Conservation (phyloP, 805 yeast genomes). For the Lachancea fermentati region DNA sequence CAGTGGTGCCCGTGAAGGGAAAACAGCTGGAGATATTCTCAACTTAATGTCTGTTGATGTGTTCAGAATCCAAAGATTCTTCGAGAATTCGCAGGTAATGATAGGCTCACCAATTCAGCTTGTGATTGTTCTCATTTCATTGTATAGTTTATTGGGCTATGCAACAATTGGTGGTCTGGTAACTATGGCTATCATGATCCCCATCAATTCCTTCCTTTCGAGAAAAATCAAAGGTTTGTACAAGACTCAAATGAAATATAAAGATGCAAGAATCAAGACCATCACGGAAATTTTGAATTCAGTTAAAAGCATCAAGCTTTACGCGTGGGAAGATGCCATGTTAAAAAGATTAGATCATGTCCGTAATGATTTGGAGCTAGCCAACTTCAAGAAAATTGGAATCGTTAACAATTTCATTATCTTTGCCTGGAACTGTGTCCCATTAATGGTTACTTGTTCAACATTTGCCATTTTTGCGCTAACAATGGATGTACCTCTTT, state of each 20-base stretch:
- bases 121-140: constrained; percentile 46
- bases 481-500: constrained; percentile 43
- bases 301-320: constrained; percentile 59
- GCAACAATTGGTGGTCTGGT: constrained; percentile 54
- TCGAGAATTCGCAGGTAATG: constrained; percentile 48
- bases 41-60: constrained; percentile 78
- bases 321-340: constrained; percentile 69
- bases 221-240: constrained; percentile 40
- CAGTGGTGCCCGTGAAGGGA: constrained; percentile 51
- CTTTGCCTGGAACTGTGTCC: constrained; percentile 61
- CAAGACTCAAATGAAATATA: constrained; percentile 54
- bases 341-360: constrained; percentile 43
- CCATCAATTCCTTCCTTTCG: constrained; percentile 47
- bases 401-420: constrained; percentile 40
- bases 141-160: constrained; percentile 51
- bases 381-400: constrained; percentile 45
- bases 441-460: constrained; percentile 57
- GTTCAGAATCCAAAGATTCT: constrained; percentile 52
- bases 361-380: constrained; percentile 55
- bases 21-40: constrained; percentile 73
- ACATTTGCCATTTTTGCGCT: constrained; percentile 52
- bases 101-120: constrained; percentile 57
- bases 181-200: constrained; percentile 50
- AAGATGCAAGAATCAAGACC: constrained; percentile 53
- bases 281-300: constrained; percentile 56